Percentiles rank a stretch among this genome's conserved stretches.
phyloP scores from a whole-genome alignment of 306 rosid genomes.

The Medicago ruthenica region DNA sequence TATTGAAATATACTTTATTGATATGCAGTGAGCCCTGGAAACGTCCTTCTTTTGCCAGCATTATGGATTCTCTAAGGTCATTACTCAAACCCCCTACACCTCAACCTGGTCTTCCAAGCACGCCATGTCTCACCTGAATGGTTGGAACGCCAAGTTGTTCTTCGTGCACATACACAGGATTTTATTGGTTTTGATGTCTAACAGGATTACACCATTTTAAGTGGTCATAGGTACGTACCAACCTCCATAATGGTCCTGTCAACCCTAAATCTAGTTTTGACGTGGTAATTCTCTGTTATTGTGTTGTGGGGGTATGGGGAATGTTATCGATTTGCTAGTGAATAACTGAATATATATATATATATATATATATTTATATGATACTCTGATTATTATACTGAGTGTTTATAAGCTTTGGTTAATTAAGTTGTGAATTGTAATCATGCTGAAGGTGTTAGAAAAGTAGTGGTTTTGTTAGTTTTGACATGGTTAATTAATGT shows the following conservation, averaged over 20 bases:
- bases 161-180: conserved; percentile 69
- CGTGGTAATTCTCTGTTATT: conserved; percentile 4
- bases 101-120: conserved; percentile 69
- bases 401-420: background rate
- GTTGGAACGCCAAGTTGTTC: conserved; percentile 48
- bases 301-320: background rate
- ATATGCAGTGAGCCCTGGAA: conserved; percentile 93
- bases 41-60: conserved; percentile 85
- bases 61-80: conserved; percentile 88
- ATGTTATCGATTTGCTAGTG: background rate
- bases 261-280: conserved; percentile 27
- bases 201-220: conserved; percentile 54
- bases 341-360: too few relatives aligned
- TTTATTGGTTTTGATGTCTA: conserved; percentile 60
- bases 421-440: background rate
- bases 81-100: conserved; percentile 76
- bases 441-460: background rate
- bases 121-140: conserved; percentile 64
- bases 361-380: background rate
- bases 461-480: background rate
- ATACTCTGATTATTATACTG: conserved; percentile 6
- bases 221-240: conserved; percentile 58
- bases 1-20: conserved; percentile 26
- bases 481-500: conserved; percentile 42
- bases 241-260: conserved; percentile 33